Percentiles rank a stretch among this genome's conserved stretches.
Conservation (phyloP, 441 rosid species). For the Brassica hybrid region DNA sequence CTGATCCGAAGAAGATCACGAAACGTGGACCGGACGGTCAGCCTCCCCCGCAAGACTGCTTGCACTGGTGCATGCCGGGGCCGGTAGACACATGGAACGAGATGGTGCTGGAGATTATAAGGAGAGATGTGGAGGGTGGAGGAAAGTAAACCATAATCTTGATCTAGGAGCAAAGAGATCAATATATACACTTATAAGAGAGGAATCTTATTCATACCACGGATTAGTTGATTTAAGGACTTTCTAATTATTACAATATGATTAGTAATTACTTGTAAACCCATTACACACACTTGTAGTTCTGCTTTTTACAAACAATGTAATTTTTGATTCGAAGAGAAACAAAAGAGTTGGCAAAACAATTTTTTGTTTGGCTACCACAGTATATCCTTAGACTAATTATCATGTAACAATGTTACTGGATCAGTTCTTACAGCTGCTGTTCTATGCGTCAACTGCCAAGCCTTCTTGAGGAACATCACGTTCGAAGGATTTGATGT, state of each 20-base stretch:
- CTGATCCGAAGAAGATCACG: slow-evolving; percentile 75
- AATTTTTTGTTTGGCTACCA: not conserved
- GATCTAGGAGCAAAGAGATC: slow-evolving; percentile 16
- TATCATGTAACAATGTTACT: no score
- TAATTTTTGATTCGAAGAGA: slow-evolving; percentile 37
- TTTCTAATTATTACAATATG: not conserved
- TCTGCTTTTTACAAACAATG: slow-evolving; percentile 4
- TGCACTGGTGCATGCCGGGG: slow-evolving; percentile 98
- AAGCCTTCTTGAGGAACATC: not conserved
- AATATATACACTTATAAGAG: slow-evolving; percentile 5
- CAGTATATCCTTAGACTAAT: no score
- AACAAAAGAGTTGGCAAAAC: not conserved
- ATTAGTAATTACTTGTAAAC: slow-evolving; percentile 18
- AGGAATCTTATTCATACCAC: slow-evolving; percentile 25
- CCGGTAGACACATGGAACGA: slow-evolving; percentile 91
- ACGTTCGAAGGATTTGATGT: not conserved
- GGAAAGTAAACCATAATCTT: slow-evolving; percentile 20
- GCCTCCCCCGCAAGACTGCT: slow-evolving; percentile 90
- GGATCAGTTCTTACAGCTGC: no score
- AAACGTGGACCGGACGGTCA: slow-evolving; percentile 74
- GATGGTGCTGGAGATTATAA: slow-evolving; percentile 66
- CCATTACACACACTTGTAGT: slow-evolving; percentile 12
- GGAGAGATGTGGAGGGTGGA: slow-evolving; percentile 59
- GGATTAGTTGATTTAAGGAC: slow-evolving; percentile 16
- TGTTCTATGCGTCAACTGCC: no score